A percentile compares a stretch with the other conserved stretches of the same genome.
Conservation (phyloP, 371 early-diverging fungal species). For the Mucor mucedo region DNA sequence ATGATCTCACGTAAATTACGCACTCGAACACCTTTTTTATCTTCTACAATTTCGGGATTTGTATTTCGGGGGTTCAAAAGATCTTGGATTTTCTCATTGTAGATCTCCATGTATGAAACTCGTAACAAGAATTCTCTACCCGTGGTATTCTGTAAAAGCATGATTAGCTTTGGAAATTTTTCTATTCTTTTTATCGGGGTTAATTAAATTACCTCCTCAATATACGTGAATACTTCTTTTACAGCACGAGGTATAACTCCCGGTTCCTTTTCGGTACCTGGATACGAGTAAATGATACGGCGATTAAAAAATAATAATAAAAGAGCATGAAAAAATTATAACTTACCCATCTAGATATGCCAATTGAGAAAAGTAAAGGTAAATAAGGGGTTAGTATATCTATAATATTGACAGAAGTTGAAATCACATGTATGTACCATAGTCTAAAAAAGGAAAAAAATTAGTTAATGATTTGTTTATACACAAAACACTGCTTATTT, state of each 20-base stretch:
- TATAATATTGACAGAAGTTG: too few species aligned
- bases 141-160: conserved; percentile 16
- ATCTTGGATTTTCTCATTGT: conserved; percentile 93
- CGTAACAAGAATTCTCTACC: conserved; percentile 80
- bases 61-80: conserved; percentile 70
- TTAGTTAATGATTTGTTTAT: background rate
- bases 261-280: conserved; percentile 52
- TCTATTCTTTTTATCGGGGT: background rate
- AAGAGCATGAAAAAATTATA: background rate
- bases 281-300: conserved; percentile 36
- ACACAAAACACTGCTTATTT: background rate
- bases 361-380: background rate
- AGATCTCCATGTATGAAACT: conserved; percentile 96
- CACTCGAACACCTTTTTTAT: conserved; percentile 85
- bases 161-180: background rate
- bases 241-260: conserved; percentile 58
- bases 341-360: conserved; percentile 31
- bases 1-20: conserved; percentile 86
- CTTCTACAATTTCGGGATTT: conserved; percentile 82
- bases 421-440: background rate
- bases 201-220: conserved; percentile 34
- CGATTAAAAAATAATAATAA: background rate
- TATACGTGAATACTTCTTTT: conserved; percentile 50
- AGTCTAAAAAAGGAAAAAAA: conserved; percentile 24
- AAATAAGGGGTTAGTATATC: too few species aligned